Base-by-base conservation (phyloP, 192 early-diverging fungal genomes). In the Coemansia sp. region DNA sequence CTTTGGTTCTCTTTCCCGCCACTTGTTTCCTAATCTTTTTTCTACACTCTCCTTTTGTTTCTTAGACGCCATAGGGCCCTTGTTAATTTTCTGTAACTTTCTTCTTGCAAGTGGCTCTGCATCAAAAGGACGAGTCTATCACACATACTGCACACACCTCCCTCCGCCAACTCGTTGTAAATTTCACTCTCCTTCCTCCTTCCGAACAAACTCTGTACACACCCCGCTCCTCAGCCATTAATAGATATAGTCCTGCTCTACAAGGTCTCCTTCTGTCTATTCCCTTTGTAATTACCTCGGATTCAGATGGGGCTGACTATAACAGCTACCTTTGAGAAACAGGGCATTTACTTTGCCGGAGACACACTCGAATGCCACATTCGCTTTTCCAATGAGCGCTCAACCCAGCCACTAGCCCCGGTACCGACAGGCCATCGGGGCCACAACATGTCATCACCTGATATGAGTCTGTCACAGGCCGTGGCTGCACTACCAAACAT, bases 291-390 rank as follows among this genome's bases (percentile, higher is more conserved):
- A 18, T 22, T 30, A 34, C 22, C 7, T 22, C 40, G 8, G 20
- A 41, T 13, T 47, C 35, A 60, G 64, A 74, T 74, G 71, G 71
- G 64, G 24, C 46, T 74, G 48, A 64, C 71, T 52, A 67, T 74
- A 60, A 67, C 71, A 9, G 71, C 71, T 8, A 74, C 71, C 13
- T 74, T 74, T 33, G 71, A 74, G 34, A 54, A 59, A 53, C 64
- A 63, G 55, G 71, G 71, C 36, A 59, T 60, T 36, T 74, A 74
- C 60, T 74, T 74, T 62, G 71, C 71, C 18, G 71, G 71, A 8
- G 71, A 74, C 34, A 67, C 64, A 27, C 71, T 74, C 39, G 71
- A 74, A 52, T 74, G 71, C 53, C 71, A 74, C 56, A 58, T 74
- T 53, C 46, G 71, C 11, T 67, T 74, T 27, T 47, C 64, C 26